phyloP scores from a whole-genome alignment of 345 rosid species.

The Gossypium ekmanianum region DNA sequence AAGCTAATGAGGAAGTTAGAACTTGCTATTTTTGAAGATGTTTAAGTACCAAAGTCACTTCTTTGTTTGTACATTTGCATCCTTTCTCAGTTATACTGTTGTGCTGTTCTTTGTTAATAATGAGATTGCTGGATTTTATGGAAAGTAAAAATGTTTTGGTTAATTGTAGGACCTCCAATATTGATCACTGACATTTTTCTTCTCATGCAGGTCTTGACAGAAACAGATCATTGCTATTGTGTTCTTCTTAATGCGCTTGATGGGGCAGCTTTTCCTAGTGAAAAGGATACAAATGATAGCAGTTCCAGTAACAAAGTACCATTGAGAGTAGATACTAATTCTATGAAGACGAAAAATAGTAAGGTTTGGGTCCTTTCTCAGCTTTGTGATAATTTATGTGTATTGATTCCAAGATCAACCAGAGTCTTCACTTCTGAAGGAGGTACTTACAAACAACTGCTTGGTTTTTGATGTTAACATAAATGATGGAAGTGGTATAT shows the following conservation, averaged over 20 bases:
- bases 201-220: constrained; percentile 66
- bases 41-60: neutral
- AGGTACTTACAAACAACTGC: neutral
- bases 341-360: constrained; percentile 45
- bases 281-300: constrained; percentile 39
- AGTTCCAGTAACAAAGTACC: constrained; percentile 40
- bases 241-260: constrained; percentile 89
- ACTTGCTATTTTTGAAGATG: neutral
- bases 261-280: constrained; percentile 90
- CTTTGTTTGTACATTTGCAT: neutral
- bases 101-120: neutral
- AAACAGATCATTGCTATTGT: constrained; percentile 85
- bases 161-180: neutral
- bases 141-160: neutral
- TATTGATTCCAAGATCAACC: constrained; percentile 2
- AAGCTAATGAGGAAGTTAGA: neutral
- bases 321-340: constrained; percentile 25
- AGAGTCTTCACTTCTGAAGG: neutral
- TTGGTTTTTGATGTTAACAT: neutral
- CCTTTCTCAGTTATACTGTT: constrained; percentile 2
- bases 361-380: constrained; percentile 49
- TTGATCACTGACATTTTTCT: neutral
- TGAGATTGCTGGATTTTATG: neutral
- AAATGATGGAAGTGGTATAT: neutral
- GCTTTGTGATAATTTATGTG: constrained; percentile 15